Percentiles rank a stretch among this genome's conserved stretches.
Evolutionary conservation across 1,139 yeast genomes (phyloP).

Genomic region (Debaryomyces udenii): DNA sequence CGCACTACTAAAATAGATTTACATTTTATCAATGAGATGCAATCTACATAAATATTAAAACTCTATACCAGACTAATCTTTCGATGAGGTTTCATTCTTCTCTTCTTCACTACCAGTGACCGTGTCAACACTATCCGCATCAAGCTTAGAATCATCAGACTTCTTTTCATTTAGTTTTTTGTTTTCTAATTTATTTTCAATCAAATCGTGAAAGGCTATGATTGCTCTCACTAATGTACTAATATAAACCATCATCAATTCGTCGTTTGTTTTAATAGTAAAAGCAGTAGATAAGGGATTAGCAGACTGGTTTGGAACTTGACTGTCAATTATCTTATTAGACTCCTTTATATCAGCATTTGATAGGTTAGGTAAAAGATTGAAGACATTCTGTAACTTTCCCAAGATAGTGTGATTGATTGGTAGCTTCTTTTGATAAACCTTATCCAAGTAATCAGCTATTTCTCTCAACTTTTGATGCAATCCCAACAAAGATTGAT

Average conservation of each 20-base stretch:
- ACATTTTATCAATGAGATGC: neutral
- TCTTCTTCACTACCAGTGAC: slow-evolving; percentile 8
- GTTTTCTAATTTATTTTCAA: slow-evolving; percentile 92
- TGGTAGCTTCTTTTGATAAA: slow-evolving; percentile 72
- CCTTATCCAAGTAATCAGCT: slow-evolving; percentile 76
- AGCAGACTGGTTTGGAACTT: slow-evolving; percentile 18
- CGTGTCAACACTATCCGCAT: slow-evolving; percentile 4
- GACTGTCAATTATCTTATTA: slow-evolving; percentile 13
- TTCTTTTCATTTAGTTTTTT: slow-evolving; percentile 53
- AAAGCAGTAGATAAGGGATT: slow-evolving; percentile 76
- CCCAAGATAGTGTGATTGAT: slow-evolving; percentile 90
- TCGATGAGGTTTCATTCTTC: slow-evolving; percentile 11
- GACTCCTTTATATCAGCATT: slow-evolving; percentile 20
- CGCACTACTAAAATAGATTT: neutral
- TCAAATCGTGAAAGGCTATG: slow-evolving; percentile 94
- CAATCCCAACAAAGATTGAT: slow-evolving; percentile 85
- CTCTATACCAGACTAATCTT: slow-evolving; percentile 10
- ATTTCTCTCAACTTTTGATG: slow-evolving; percentile 81
- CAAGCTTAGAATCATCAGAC: slow-evolving; percentile 13
- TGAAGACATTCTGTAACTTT: slow-evolving; percentile 91
- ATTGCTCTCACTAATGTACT: slow-evolving; percentile 90
- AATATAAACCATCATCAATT: slow-evolving; percentile 89
- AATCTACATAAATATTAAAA: neutral
- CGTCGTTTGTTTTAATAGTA: slow-evolving; percentile 92
- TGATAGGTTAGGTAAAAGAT: slow-evolving; percentile 81